Conservation (phyloP, 2,329 filamentous ascomycete species). For the Kalmusia sp. region DNA sequence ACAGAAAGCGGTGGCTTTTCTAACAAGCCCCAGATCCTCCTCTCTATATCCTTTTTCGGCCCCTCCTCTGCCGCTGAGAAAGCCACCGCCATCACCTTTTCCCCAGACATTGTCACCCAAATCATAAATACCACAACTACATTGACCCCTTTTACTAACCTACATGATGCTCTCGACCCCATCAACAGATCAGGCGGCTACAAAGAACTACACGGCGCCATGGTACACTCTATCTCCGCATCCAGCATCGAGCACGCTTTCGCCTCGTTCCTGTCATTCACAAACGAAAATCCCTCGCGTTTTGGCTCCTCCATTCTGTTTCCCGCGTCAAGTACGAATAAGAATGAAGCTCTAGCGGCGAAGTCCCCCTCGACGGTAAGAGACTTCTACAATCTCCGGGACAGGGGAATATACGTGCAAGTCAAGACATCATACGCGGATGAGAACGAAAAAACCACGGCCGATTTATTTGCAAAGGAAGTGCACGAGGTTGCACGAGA, state of each 20-base stretch:
- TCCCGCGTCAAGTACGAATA: slow-evolving; percentile 6
- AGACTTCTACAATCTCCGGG: slow-evolving; percentile 8
- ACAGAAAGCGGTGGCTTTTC: no score
- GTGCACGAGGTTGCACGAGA: slow-evolving; percentile 8
- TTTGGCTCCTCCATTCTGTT: slow-evolving; percentile 17
- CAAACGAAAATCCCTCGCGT: slow-evolving; percentile 21
- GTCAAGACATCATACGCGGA: slow-evolving; percentile 13
- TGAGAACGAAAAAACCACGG: slow-evolving; percentile 2
- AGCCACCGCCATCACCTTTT: slow-evolving; percentile 15
- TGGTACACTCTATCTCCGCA: slow-evolving; percentile 18
- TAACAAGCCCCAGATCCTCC: no score
- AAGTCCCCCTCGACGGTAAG: no score
- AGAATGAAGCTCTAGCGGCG: not conserved
- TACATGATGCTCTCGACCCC: slow-evolving; percentile 28
- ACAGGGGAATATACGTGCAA: slow-evolving; percentile 17
- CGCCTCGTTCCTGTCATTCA: slow-evolving; percentile 28
- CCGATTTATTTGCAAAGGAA: slow-evolving; percentile 16
- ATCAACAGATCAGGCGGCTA: slow-evolving; percentile 37
- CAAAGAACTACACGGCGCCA: slow-evolving; percentile 34
- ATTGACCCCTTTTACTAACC: slow-evolving; percentile 20
- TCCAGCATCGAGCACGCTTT: slow-evolving; percentile 28
- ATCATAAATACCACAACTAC: slow-evolving; percentile 31
- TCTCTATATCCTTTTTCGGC: slow-evolving; percentile 29
- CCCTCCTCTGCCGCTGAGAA: slow-evolving; percentile 28
- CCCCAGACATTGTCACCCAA: slow-evolving; percentile 16